Evolutionary conservation across 768 basidiomycete genomes (phyloP).

Genomic region (Leucosporidium yakuticum): DNA sequence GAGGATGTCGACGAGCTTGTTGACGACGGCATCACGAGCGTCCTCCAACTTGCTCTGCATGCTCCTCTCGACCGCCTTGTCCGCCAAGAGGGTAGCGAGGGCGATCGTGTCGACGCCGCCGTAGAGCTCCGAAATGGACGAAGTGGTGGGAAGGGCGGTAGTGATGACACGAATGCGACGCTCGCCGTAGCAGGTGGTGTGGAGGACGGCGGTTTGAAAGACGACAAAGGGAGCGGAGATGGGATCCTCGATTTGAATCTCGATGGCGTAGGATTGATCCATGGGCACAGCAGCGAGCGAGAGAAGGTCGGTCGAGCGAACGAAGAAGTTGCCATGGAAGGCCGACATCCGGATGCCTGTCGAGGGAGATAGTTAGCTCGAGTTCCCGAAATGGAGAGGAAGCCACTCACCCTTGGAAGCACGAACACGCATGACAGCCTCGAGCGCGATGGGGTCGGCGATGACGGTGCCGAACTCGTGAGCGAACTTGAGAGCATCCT

Average conservation of each 20-base stretch:
- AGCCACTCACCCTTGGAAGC: constrained; percentile 71
- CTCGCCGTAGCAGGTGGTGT: constrained; percentile 88
- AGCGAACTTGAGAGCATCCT: constrained; percentile 97
- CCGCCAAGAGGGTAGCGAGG: constrained; percentile 72
- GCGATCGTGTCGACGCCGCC: constrained; percentile 86
- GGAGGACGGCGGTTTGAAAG: constrained; percentile 86
- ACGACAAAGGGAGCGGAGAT: constrained; percentile 86
- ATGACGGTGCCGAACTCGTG: constrained; percentile 92
- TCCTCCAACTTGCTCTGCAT: constrained; percentile 83
- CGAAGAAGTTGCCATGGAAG: constrained; percentile 99
- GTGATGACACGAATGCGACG: constrained; percentile 87
- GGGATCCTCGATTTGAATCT: constrained; percentile 90
- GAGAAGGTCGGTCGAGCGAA: constrained; percentile 89
- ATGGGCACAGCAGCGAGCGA: constrained; percentile 95
- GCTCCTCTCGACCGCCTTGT: constrained; percentile 86
- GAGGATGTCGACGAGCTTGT: constrained; percentile 77
- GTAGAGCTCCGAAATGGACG: constrained; percentile 79
- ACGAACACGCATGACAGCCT: constrained; percentile 95
- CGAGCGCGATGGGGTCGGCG: constrained; percentile 89
- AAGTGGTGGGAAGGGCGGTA: constrained; percentile 77
- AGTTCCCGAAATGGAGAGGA: neutral
- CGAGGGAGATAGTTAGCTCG: neutral
- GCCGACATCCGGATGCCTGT: constrained; percentile 86
- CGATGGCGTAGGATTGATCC: constrained; percentile 92
- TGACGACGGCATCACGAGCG: constrained; percentile 72